A percentile compares a stretch with the other conserved stretches of the same genome.
Conservation (phyloP, 2,329 filamentous ascomycete species). For the Aspergillus oerlinghausenensis region DNA sequence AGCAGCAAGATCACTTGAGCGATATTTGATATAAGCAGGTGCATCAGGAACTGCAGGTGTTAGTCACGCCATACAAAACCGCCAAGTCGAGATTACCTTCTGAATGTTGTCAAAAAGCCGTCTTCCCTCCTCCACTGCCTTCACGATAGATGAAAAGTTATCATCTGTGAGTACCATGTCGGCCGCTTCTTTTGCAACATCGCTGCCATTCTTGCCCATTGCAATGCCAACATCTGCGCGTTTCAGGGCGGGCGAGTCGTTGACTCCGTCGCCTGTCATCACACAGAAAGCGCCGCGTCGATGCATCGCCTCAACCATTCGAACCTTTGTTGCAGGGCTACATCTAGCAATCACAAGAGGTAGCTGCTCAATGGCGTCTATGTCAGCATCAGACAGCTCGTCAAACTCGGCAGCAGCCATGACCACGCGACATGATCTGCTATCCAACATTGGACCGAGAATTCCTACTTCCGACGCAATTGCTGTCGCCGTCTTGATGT, state of each 20-base stretch:
- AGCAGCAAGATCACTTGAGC: conserved; percentile 78
- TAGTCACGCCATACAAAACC: conserved; percentile 25
- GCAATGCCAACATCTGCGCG: conserved; percentile 81
- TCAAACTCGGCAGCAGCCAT: conserved; percentile 56
- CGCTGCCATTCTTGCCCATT: conserved; percentile 79
- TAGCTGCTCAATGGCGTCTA: conserved; percentile 65
- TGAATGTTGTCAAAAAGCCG: conserved; percentile 87
- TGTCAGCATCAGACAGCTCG: conserved; percentile 47
- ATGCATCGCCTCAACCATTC: conserved; percentile 85
- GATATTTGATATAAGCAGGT: conserved; percentile 74
- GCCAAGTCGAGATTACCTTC: conserved; percentile 42
- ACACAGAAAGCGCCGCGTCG: conserved; percentile 71
- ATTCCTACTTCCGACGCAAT: conserved; percentile 57
- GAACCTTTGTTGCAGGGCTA: conserved; percentile 79
- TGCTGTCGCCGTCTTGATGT: conserved; percentile 53
- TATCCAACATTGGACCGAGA: conserved; percentile 42
- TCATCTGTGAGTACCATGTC: conserved; percentile 64
- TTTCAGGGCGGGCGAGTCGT: conserved; percentile 77
- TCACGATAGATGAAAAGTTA: conserved; percentile 82
- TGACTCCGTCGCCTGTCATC: conserved; percentile 87
- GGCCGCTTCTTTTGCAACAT: conserved; percentile 77
- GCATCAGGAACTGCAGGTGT: conserved; percentile 60
- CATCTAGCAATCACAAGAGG: conserved; percentile 81
- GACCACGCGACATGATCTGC: conserved; percentile 42
- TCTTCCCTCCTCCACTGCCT: conserved; percentile 76